Conservation (phyloP, 2,329 filamentous ascomycete species). For the Fusarium neocosmosporiellum region DNA sequence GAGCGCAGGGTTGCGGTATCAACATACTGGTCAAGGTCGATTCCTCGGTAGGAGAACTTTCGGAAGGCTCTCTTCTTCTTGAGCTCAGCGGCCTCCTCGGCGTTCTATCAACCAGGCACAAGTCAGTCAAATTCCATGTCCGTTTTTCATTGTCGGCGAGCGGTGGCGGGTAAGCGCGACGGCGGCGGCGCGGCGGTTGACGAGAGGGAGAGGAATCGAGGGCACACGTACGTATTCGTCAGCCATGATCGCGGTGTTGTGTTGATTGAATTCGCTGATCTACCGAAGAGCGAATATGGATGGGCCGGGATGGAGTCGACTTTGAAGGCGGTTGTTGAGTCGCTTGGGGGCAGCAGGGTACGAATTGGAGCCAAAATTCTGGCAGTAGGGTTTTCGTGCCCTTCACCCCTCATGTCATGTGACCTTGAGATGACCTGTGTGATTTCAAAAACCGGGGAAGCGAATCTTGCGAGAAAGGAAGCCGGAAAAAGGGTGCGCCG, state of each 20-base stretch:
- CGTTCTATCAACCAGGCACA: slow-evolving; percentile 71
- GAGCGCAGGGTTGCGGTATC: slow-evolving; percentile 24
- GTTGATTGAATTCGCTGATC: slow-evolving; percentile 58
- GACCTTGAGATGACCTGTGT: slow-evolving; percentile 28
- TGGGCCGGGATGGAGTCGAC: slow-evolving; percentile 52
- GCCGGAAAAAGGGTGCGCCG: slow-evolving; percentile 3
- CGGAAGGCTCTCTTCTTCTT: slow-evolving; percentile 99
- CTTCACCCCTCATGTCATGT: slow-evolving; percentile 51
- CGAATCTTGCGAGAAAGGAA: background rate
- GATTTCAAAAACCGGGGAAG: slow-evolving; percentile 3
- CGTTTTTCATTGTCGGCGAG: slow-evolving; percentile 6
- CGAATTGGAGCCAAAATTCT: slow-evolving; percentile 49
- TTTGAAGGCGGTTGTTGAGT: slow-evolving; percentile 42
- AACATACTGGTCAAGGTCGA: slow-evolving; percentile 98
- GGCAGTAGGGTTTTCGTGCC: slow-evolving; percentile 55
- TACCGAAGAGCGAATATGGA: slow-evolving; percentile 57
- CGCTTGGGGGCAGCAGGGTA: slow-evolving; percentile 37
- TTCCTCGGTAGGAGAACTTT: slow-evolving; percentile 99
- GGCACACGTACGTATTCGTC: slow-evolving; percentile 85
- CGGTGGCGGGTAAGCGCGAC: slow-evolving; percentile 8
- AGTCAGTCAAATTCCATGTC: slow-evolving; percentile 44
- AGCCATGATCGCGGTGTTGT: slow-evolving; percentile 76
- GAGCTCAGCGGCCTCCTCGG: slow-evolving; percentile 98
- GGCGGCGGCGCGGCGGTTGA: slow-evolving; percentile 21
- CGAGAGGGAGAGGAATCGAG: slow-evolving; percentile 26